Conservation (phyloP, 257 asterid genomes). For the Leonotis leonurus region DNA sequence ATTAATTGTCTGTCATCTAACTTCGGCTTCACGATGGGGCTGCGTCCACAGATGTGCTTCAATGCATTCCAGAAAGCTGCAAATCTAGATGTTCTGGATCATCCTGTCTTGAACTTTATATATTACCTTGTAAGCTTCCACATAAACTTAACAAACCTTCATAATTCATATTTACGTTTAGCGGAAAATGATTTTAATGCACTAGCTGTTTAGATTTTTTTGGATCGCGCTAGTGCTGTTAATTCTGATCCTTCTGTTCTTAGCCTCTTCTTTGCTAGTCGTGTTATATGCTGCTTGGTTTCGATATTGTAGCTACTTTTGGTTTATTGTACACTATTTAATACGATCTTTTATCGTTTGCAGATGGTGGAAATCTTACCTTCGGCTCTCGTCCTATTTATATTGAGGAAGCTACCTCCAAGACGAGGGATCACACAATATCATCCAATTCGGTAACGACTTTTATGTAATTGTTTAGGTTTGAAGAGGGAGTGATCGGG, state of each 20-base stretch:
- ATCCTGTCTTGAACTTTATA: constrained; percentile 66
- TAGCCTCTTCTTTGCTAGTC: too few species aligned
- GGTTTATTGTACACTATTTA: too few species aligned
- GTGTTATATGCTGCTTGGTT: too few species aligned
- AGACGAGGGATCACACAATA: constrained; percentile 15
- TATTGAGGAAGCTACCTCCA: constrained; percentile 17
- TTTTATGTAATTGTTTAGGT: neutral
- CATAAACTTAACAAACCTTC: too few species aligned
- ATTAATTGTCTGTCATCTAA: neutral
- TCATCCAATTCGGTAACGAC: constrained; percentile 10
- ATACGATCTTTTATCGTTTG: too few species aligned
- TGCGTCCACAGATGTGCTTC: constrained; percentile 61
- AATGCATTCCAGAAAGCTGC: constrained; percentile 80
- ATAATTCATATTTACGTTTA: too few species aligned
- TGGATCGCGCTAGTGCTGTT: too few species aligned
- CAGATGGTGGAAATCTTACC: constrained; percentile 20
- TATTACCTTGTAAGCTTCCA: constrained; percentile 67
- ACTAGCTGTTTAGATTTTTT: too few species aligned
- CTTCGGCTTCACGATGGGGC: constrained; percentile 8
- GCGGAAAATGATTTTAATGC: too few species aligned
- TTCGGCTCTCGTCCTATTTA: constrained; percentile 13
- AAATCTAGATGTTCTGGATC: constrained; percentile 83
- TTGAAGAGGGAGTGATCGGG: neutral
- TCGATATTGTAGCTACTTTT: too few species aligned
- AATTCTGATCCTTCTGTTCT: too few species aligned